Conservation (phyloP, 2,329 filamentous ascomycete species). For the Phyllosticta citriasiana region DNA sequence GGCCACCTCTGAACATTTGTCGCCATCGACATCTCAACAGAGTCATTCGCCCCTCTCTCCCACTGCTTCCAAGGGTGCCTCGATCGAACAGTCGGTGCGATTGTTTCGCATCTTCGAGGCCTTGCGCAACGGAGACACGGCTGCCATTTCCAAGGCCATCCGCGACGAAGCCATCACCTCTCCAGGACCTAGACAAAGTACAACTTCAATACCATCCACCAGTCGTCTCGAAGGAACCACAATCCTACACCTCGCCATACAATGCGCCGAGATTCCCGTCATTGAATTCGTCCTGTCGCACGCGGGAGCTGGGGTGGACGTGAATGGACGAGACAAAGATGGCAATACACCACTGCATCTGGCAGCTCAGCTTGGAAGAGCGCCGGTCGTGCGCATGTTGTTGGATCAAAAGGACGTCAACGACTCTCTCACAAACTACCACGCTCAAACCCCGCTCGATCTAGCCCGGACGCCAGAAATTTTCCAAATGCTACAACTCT, state of each 20-base stretch:
- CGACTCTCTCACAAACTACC: conserved; percentile 75
- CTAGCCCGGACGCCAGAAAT: conserved; percentile 87
- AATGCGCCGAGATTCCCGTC: conserved; percentile 86
- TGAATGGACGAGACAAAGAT: conserved; percentile 86
- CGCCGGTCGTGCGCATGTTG: conserved; percentile 70
- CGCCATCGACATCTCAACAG: conserved; percentile 16
- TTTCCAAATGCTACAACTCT: conserved; percentile 87
- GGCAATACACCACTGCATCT: conserved; percentile 91
- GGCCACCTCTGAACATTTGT: conserved; percentile 8
- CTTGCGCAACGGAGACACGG: conserved; percentile 79
- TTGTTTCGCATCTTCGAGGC: conserved; percentile 94
- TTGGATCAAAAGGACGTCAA: conserved; percentile 78
- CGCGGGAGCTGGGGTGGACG: conserved; percentile 53
- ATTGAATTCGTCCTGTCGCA: conserved; percentile 87
- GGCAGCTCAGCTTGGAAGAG: conserved; percentile 72
- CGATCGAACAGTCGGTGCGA: conserved; percentile 83
- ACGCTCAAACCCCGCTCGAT: conserved; percentile 78
- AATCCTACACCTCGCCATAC: conserved; percentile 84
- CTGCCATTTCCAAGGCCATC: conserved; percentile 78
- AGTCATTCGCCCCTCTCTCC: conserved; percentile 19
- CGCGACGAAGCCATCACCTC: conserved; percentile 46
- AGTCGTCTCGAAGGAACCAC: conserved; percentile 65
- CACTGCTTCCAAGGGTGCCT: conserved; percentile 26
- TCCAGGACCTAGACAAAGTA: conserved; percentile 39
- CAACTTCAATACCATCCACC: conserved; percentile 35